phyloP scores from a whole-genome alignment of 2,329 filamentous ascomycete species.

The Dactylellina haptotyla region DNA sequence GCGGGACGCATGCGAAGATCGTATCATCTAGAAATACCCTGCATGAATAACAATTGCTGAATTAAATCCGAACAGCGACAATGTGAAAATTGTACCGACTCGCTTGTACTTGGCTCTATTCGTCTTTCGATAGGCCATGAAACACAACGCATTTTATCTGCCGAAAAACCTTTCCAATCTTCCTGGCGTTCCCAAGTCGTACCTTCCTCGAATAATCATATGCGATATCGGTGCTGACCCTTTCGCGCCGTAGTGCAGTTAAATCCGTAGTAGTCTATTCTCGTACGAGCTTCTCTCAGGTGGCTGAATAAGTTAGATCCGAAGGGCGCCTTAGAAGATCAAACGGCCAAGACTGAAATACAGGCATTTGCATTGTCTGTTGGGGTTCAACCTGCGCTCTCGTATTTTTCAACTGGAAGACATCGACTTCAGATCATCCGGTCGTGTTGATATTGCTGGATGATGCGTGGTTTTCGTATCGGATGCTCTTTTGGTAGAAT shows the following conservation, averaged over 20 bases:
- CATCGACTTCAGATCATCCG: no score
- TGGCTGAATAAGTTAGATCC: no score
- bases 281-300: no score
- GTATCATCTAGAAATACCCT: neutral
- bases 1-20: neutral
- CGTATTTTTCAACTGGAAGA: no score
- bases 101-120: neutral
- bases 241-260: neutral
- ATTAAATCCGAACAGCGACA: neutral
- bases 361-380: no score
- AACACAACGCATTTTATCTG: neutral
- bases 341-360: neutral
- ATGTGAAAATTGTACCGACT: neutral
- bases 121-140: neutral
- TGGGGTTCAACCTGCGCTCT: no score
- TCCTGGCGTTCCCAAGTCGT: no score
- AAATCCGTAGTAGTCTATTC: no score
- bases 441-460: no score
- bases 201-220: neutral
- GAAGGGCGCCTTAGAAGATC: neutral
- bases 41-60: neutral
- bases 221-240: neutral
- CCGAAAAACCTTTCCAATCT: neutral
- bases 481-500: no score
- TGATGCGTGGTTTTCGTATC: no score